Evolutionary conservation across 176 grass and related monocot genomes (phyloP).

Genomic region (Ampelocalamus luodianensis): DNA sequence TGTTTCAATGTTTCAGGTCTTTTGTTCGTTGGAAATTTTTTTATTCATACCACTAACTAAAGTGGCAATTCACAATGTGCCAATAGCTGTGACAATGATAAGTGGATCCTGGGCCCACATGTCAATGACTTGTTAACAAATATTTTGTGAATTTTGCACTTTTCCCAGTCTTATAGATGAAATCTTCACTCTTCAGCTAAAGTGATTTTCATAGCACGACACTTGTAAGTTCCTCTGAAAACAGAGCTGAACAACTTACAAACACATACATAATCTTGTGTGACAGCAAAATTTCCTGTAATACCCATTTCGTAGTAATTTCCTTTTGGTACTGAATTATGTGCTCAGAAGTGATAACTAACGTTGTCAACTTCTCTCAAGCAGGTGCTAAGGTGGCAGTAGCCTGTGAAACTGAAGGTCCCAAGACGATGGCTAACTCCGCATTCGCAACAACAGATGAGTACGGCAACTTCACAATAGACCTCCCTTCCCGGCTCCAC

Average conservation of each 20-base stretch:
- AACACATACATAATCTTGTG: no score
- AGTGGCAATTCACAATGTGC: no score
- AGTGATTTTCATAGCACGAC: background rate
- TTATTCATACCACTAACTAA: no score
- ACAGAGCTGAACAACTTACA: background rate
- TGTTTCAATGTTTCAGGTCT: background rate
- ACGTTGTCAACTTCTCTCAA: background rate
- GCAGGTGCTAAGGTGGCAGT: constrained; percentile 68
- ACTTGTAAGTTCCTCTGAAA: background rate
- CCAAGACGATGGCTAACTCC: constrained; percentile 10
- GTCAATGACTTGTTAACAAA: no score
- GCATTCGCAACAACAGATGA: constrained; percentile 60
- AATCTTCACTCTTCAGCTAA: background rate
- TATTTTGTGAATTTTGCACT: background rate
- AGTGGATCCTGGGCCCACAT: no score
- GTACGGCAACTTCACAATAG: constrained; percentile 77
- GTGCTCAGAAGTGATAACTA: background rate
- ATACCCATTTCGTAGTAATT: background rate
- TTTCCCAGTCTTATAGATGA: background rate
- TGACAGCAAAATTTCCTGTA: background rate
- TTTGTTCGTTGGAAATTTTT: no score
- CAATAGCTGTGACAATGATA: no score
- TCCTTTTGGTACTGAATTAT: background rate
- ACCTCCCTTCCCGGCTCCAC: constrained; percentile 80
- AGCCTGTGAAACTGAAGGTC: constrained; percentile 45